Percentiles rank a stretch among this genome's conserved stretches.
These are phyloP conservation scores for Verticillium nubilum DNA, from an alignment of 2,329 filamentous ascomycete species.

Conservation along the genomic window DNA sequence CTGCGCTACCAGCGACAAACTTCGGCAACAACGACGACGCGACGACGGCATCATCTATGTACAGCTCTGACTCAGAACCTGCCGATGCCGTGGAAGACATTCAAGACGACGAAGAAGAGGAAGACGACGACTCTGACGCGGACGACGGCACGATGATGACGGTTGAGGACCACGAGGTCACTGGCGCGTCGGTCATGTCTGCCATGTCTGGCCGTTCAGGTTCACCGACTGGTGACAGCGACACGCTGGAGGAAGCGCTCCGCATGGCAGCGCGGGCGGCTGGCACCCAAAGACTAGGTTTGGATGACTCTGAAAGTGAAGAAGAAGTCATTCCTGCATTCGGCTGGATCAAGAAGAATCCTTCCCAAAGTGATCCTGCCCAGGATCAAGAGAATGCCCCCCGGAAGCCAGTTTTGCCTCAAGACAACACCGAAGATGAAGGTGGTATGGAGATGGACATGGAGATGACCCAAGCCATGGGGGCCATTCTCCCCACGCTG, in stretches of 20 bases:
- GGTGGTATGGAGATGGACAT: constrained; percentile 44
- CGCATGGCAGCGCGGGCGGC: constrained; percentile 70
- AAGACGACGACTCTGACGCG: constrained; percentile 52
- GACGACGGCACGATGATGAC: constrained; percentile 79
- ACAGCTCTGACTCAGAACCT: constrained; percentile 61
- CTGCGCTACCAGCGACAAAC: constrained; percentile 58
- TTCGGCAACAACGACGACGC: constrained; percentile 62
- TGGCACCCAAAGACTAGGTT: constrained; percentile 64
- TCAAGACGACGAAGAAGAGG: constrained; percentile 35
- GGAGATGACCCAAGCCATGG: constrained; percentile 52
- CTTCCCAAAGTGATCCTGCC: not conserved
- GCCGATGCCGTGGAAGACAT: constrained; percentile 50
- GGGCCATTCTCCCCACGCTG: constrained; percentile 46
- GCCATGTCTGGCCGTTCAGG: constrained; percentile 55
- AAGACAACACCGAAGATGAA: constrained; percentile 22
- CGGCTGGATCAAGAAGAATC: constrained; percentile 61
- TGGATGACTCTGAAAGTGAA: constrained; percentile 39
- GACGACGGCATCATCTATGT: constrained; percentile 70
- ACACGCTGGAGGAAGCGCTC: constrained; percentile 71
- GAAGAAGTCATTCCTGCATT: constrained; percentile 73
- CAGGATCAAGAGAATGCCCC: constrained; percentile 5
- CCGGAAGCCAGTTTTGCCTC: not conserved
- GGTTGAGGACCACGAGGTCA: constrained; percentile 73
- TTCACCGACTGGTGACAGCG: constrained; percentile 50
- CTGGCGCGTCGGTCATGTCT: constrained; percentile 61